These are phyloP conservation scores for Nevesoporus exiguus DNA, from an alignment of 768 basidiomycete species.

Conservation along the genomic window DNA sequence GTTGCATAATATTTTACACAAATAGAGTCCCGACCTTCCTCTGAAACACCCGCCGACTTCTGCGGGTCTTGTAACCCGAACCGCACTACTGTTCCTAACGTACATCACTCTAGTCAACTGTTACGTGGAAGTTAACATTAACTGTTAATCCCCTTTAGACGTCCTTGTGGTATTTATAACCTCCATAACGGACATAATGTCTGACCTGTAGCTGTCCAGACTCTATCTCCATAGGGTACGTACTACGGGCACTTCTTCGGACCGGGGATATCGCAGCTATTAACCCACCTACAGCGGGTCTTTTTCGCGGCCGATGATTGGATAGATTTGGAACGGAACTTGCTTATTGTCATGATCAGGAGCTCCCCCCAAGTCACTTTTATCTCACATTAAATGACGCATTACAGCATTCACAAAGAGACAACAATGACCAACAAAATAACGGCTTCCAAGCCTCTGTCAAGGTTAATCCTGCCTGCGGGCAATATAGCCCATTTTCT, in stretches of 20 bases:
- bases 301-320: slow-evolving; percentile 20
- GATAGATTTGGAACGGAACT: slow-evolving; percentile 7
- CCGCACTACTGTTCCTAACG: neutral
- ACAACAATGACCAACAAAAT: slow-evolving; percentile 6
- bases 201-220: slow-evolving; percentile 7
- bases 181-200: slow-evolving; percentile 1
- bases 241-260: slow-evolving; percentile 10
- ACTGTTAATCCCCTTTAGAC: slow-evolving; percentile 11
- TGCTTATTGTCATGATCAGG: slow-evolving; percentile 15
- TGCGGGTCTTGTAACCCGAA: slow-evolving; percentile 3
- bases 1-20: slow-evolving; percentile 3
- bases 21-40: neutral
- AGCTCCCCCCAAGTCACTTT: slow-evolving; percentile 10
- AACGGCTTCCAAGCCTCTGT: slow-evolving; percentile 7
- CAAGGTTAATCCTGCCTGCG: slow-evolving; percentile 25
- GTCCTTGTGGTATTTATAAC: slow-evolving; percentile 13
- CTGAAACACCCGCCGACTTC: slow-evolving; percentile 6
- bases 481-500: neutral
- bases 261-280: slow-evolving; percentile 10
- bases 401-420: slow-evolving; percentile 20
- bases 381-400: slow-evolving; percentile 20
- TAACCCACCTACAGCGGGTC: slow-evolving; percentile 11
- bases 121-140: slow-evolving; percentile 3
- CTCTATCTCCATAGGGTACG: slow-evolving; percentile 21
- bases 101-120: neutral